Evolutionary conservation across 495 filamentous ascomycete species (phyloP).

Genomic region (Podospora pseudoanserina): DNA sequence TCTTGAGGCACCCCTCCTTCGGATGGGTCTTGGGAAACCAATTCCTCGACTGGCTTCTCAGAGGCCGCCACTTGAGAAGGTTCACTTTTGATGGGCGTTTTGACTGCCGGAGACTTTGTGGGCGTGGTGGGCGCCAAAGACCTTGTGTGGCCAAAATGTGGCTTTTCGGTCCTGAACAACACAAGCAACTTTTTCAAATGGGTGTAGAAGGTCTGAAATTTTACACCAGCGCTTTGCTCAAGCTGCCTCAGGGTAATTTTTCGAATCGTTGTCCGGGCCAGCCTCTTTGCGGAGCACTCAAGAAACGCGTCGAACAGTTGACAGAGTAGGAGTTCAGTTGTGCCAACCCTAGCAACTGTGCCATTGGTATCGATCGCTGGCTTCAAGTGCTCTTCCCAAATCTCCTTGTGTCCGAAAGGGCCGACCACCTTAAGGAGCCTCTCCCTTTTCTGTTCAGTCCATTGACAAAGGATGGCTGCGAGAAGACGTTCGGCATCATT

Average conservation of each 20-base stretch:
- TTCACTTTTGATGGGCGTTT: not conserved
- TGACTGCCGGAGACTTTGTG: not conserved
- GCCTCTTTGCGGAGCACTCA: conserved; percentile 7
- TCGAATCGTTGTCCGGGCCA: not conserved
- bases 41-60: not conserved
- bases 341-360: not conserved
- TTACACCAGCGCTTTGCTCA: not conserved
- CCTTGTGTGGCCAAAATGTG: not conserved
- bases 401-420: not conserved
- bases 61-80: not conserved
- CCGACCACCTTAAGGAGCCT: not conserved
- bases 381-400: conserved; percentile 26
- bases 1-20: conserved; percentile 5
- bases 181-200: conserved; percentile 19
- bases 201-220: conserved; percentile 19
- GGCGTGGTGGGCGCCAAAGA: not conserved
- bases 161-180: conserved; percentile 9
- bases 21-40: conserved; percentile 6
- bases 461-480: conserved; percentile 21
- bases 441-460: conserved; percentile 1
- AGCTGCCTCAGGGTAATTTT: conserved; percentile 10
- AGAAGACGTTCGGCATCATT: conserved; percentile 28
- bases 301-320: conserved; percentile 28
- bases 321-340: conserved; percentile 13
- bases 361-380: conserved; percentile 5